Base-by-base conservation (phyloP, 2,329 filamentous ascomycete genomes). In the Fusarium foetens region DNA sequence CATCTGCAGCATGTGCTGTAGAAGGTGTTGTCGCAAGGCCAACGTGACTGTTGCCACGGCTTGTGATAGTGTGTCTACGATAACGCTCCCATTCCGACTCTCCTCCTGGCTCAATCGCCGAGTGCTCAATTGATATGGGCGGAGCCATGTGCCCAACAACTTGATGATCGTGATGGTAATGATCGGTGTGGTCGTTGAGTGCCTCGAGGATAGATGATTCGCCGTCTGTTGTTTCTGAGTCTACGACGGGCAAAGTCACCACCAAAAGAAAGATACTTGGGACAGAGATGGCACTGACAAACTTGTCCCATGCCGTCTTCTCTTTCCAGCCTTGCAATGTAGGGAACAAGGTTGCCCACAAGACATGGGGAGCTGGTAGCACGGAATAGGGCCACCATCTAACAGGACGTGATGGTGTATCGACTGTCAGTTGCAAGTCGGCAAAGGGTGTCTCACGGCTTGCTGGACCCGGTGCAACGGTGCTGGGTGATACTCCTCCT, bases 201-300 rank as follows among this genome's bases (percentile, higher is more conserved):
- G 66, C 75, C 9, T 77, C 78, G 8, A 75, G 68, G 12, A 75
- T n/a, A 10, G 76, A 78, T 27, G 57, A 62, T 21, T 77, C 75
- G 10, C 78, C 78, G 8, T 90, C 87, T 12, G 87, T 85, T 25
- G 89, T 86, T 45, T 89, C 87, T 2, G 89, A 88, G 76, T 98
- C 95, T 10, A 97, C 93, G 1, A 99, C 94, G 1, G 97, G 96
- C 8, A 99, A 82, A 1, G 96, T 99, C 51, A 96, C 90, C 1
- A 95, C 95, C 8, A 99, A 86, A 5, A 98, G 83, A 70, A 99
- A 93, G 41, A 99, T 94, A 75, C 93, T 97, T 2, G 95, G 93
- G n/a, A 94, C 91, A 12, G 95, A 95, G 41, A 97, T 87, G 16
- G 96, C 76, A 45, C 94, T 95, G 52, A 98, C 84, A 48, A 94